A percentile compares a stretch with the other conserved stretches of the same genome.
phyloP scores from a whole-genome alignment of 1,284 basidiomycete genomes.

The Naganishia sp. region DNA sequence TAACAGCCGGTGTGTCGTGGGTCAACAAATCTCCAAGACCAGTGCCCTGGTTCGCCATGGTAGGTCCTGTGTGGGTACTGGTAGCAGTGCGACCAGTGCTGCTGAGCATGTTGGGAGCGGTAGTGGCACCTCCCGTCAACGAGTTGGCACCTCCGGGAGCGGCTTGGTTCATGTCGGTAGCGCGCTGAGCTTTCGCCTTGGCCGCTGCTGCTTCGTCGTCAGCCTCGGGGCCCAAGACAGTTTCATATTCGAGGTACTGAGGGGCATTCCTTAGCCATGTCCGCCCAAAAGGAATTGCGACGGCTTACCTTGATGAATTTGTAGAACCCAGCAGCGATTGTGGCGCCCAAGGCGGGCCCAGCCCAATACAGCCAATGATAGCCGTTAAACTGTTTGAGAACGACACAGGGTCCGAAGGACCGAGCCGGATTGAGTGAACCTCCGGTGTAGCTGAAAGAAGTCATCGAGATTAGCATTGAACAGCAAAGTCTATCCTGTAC shows the following conservation, averaged over 20 bases:
- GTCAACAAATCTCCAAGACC: conserved; percentile 47
- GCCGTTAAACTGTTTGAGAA: conserved; percentile 60
- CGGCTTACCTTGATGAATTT: conserved; percentile 59
- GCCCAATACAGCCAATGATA: conserved; percentile 64
- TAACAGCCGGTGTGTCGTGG: conserved; percentile 36
- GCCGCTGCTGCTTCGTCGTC: conserved; percentile 25
- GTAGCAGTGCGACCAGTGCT: conserved; percentile 21
- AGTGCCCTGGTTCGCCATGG: conserved; percentile 41
- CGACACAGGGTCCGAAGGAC: conserved; percentile 72
- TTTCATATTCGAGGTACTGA: conserved; percentile 50
- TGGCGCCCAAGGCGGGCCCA: conserved; percentile 64
- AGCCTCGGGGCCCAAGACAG: conserved; percentile 47
- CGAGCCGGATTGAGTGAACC: conserved; percentile 58
- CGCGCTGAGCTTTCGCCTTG: no score
- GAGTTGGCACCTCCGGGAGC: conserved; percentile 13
- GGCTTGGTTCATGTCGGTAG: conserved; percentile 5
- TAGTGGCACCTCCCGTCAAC: neutral
- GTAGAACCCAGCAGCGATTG: conserved; percentile 64
- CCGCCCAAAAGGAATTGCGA: conserved; percentile 43
- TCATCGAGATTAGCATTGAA: no score
- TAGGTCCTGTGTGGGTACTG: conserved; percentile 29
- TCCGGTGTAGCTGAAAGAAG: conserved; percentile 53
- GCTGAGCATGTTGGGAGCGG: conserved; percentile 10
- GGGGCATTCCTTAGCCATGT: neutral
- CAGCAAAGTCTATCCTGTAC: no score